These are phyloP conservation scores for Candolleomyces efflorescens DNA, from an alignment of 768 basidiomycete genomes.

Conservation along the genomic window DNA sequence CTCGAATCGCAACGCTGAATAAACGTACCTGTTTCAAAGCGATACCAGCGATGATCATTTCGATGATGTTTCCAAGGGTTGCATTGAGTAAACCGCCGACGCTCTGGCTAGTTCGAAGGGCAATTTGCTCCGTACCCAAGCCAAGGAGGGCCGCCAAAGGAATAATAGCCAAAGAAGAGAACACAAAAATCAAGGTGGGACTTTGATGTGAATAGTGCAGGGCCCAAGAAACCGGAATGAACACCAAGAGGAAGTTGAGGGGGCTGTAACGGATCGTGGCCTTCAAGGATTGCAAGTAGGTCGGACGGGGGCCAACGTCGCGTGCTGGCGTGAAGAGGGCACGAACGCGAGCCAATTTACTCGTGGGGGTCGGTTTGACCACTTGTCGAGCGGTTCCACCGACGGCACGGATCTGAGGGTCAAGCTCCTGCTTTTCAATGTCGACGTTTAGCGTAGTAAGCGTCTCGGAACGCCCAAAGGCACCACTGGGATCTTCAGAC, in stretches of 20 bases:
- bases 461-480: constrained; percentile 7
- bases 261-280: constrained; percentile 30
- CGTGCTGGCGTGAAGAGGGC: constrained; percentile 27
- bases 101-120: constrained; percentile 42
- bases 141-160: constrained; percentile 49
- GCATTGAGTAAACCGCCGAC: constrained; percentile 53
- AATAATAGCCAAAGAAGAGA: constrained; percentile 45
- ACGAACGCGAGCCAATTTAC: constrained; percentile 19
- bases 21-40: constrained; percentile 31
- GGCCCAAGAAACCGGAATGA: constrained; percentile 49
- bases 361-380: not conserved
- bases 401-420: not conserved
- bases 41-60: constrained; percentile 48
- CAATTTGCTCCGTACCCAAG: constrained; percentile 51
- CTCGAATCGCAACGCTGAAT: not conserved
- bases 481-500: constrained; percentile 6
- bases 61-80: constrained; percentile 48
- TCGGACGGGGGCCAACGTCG: constrained; percentile 31
- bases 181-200: constrained; percentile 43
- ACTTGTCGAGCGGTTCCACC: not conserved
- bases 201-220: constrained; percentile 41
- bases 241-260: constrained; percentile 40
- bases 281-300: constrained; percentile 27
- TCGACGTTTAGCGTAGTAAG: constrained; percentile 5
- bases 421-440: constrained; percentile 14